Conservation (phyloP, 108 stramenopile genomes). For the Nitzschia inconspicua region DNA sequence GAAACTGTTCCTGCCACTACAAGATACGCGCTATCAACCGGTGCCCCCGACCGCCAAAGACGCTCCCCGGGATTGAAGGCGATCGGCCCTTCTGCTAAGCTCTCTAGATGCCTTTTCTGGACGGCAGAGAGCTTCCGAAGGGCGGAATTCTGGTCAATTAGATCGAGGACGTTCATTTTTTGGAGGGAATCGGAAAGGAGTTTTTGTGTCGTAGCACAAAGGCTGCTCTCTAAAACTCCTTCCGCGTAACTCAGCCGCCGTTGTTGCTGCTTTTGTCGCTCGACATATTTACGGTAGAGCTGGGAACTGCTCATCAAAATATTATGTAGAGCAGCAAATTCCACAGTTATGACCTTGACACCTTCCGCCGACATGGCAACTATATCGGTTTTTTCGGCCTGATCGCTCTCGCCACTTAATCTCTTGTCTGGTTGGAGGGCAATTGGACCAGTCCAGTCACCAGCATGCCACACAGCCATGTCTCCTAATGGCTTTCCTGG, state of each 20-base stretch:
- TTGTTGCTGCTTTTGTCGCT: constrained; percentile 45
- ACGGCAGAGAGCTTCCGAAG: constrained; percentile 78
- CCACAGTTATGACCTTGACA: constrained; percentile 83
- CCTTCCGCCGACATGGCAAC: constrained; percentile 81
- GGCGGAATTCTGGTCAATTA: constrained; percentile 77
- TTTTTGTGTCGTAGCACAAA: constrained; percentile 13
- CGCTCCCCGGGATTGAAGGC: constrained; percentile 71
- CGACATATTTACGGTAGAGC: constrained; percentile 68
- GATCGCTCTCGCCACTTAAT: constrained; percentile 66
- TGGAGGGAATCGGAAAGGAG: constrained; percentile 41
- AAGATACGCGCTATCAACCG: constrained; percentile 77
- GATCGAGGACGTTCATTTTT: constrained; percentile 64
- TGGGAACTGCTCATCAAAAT: constrained; percentile 73
- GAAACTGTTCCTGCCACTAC: constrained; percentile 79
- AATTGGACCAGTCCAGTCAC: constrained; percentile 88
- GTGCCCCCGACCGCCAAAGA: constrained; percentile 73
- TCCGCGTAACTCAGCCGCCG: constrained; percentile 14
- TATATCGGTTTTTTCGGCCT: constrained; percentile 56
- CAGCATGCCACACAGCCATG: constrained; percentile 76
- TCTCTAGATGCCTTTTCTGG: constrained; percentile 83
- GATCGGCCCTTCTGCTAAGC: constrained; percentile 73
- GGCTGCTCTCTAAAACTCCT: background rate
- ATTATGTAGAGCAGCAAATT: constrained; percentile 56
- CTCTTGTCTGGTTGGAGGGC: constrained; percentile 76
- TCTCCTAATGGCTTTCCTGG: background rate